Conservation (phyloP, 1,139 yeast species). For the Geotrichum histeridarum region DNA sequence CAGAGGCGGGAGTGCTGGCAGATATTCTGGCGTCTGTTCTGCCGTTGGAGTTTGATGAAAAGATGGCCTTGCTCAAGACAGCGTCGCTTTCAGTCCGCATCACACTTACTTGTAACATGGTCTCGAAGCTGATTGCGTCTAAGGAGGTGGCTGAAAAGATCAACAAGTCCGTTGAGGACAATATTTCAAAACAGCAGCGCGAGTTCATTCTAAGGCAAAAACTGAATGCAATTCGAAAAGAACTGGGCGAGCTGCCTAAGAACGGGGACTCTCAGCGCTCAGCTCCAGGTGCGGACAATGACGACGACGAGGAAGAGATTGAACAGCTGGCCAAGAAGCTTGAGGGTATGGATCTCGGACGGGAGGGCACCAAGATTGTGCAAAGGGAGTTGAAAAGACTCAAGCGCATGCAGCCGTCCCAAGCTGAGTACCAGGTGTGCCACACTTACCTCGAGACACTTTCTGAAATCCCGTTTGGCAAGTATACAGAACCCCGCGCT, state of each 20-base stretch:
- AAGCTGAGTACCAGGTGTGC: conserved; percentile 70
- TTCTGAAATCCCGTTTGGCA: conserved; percentile 53
- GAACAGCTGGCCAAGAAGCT: conserved; percentile 32
- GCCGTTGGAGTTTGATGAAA: conserved; percentile 34
- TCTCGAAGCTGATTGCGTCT: conserved; percentile 22
- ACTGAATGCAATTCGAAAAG: conserved; percentile 28
- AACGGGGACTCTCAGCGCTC: not conserved
- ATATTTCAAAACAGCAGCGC: conserved; percentile 27
- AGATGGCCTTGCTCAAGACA: conserved; percentile 32
- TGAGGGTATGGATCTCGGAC: conserved; percentile 29
- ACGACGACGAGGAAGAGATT: conserved; percentile 36
- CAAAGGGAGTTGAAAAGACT: conserved; percentile 61
- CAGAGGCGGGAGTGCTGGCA: conserved; percentile 34
- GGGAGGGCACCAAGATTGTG: conserved; percentile 45
- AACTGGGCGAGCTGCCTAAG: conserved; percentile 25
- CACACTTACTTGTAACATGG: conserved; percentile 27
- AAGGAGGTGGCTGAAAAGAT: conserved; percentile 27
- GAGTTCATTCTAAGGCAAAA: conserved; percentile 30
- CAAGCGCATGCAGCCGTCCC: conserved; percentile 57
- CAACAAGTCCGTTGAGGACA: conserved; percentile 24
- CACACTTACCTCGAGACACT: conserved; percentile 67
- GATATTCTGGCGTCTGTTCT: conserved; percentile 38
- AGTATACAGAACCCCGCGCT: conserved; percentile 31
- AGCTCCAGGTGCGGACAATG: conserved; percentile 10
- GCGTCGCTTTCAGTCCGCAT: conserved; percentile 29